Percentiles rank a stretch among this genome's conserved stretches.
These are phyloP conservation scores for Hypoxylon sp. DNA, from an alignment of 2,329 filamentous ascomycete species.

Conservation along the genomic window DNA sequence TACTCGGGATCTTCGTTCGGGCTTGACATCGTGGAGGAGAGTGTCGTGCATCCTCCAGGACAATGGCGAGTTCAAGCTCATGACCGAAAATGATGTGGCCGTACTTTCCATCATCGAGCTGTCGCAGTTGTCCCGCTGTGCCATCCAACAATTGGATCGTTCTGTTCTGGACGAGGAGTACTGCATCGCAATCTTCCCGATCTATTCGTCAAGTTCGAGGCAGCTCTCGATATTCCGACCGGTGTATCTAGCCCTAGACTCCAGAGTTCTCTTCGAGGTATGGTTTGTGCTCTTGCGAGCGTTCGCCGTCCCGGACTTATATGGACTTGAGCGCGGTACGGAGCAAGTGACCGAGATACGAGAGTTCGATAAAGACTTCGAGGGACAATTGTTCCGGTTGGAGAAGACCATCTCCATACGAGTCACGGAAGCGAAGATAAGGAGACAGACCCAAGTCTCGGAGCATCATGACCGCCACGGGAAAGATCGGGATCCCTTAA, in stretches of 20 bases:
- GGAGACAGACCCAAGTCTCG: slow-evolving; percentile 45
- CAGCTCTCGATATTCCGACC: slow-evolving; percentile 82
- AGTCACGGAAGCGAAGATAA: slow-evolving; percentile 70
- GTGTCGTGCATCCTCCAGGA: slow-evolving; percentile 95
- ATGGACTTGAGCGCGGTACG: slow-evolving; percentile 65
- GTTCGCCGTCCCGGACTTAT: slow-evolving; percentile 91
- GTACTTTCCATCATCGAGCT: slow-evolving; percentile 86
- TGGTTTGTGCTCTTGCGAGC: slow-evolving; percentile 94
- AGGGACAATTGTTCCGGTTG: slow-evolving; percentile 65
- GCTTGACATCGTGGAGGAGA: slow-evolving; percentile 76
- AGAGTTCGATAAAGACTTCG: slow-evolving; percentile 52
- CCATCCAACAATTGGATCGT: slow-evolving; percentile 87
- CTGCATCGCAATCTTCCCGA: slow-evolving; percentile 94
- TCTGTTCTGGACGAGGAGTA: slow-evolving; percentile 93
- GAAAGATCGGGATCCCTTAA: slow-evolving; percentile 55
- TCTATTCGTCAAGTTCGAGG: slow-evolving; percentile 80
- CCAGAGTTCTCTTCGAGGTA: slow-evolving; percentile 89
- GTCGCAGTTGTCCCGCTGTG: slow-evolving; percentile 86
- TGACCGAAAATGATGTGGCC: slow-evolving; percentile 83
- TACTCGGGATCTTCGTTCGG: slow-evolving; percentile 62
- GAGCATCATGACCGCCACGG: slow-evolving; percentile 47
- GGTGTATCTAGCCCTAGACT: slow-evolving; percentile 88
- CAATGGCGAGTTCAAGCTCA: slow-evolving; percentile 91
- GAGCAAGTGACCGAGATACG: slow-evolving; percentile 54
- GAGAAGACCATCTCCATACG: slow-evolving; percentile 68